Evolutionary conservation across 176 grass and related monocot species (phyloP).

Genomic region (Carex littledalei): DNA sequence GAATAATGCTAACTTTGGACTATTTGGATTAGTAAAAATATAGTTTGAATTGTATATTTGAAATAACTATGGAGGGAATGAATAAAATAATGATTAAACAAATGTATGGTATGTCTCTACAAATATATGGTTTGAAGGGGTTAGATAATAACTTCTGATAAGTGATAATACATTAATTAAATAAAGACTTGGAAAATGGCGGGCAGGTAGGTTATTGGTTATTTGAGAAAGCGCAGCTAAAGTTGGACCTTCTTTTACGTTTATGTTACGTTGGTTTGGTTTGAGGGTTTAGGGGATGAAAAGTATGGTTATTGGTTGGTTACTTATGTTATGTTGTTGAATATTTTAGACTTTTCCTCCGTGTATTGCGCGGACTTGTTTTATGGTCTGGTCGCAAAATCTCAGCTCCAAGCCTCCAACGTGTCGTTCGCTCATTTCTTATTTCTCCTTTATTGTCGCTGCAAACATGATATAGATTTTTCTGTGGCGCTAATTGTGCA

Average conservation of each 20-base stretch:
- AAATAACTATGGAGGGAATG: too few species aligned
- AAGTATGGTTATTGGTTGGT: too few species aligned
- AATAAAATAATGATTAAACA: too few species aligned
- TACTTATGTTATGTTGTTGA: neutral
- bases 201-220: neutral
- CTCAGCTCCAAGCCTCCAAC: too few species aligned
- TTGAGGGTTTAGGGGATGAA: too few species aligned
- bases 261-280: neutral
- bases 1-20: too few species aligned
- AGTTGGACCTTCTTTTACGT: neutral
- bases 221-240: neutral
- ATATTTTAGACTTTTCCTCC: neutral
- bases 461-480: neutral
- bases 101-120: neutral
- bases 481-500: too few species aligned
- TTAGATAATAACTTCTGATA: neutral
- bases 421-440: neutral
- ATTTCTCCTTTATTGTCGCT: neutral
- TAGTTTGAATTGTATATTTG: too few species aligned
- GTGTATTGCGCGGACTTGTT: neutral
- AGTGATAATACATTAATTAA: neutral
- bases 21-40: too few species aligned
- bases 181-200: neutral
- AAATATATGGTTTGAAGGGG: neutral
- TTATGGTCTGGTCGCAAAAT: neutral